Evolutionary conservation across 2,329 filamentous ascomycete genomes (phyloP).

Genomic region (Colletotrichum chrysophilum): DNA sequence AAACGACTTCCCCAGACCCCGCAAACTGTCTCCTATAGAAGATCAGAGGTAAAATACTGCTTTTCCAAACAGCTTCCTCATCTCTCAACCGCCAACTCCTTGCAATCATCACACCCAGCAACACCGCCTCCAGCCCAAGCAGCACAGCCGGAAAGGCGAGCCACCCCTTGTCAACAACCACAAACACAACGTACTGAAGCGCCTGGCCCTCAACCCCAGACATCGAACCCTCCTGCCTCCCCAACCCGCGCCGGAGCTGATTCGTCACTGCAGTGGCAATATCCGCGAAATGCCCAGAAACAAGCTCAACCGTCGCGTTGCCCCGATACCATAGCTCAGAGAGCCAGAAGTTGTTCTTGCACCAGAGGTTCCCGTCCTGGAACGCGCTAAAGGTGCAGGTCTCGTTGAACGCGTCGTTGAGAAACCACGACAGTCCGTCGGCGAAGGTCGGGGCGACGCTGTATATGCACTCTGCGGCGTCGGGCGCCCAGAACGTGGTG

Average conservation of each 20-base stretch:
- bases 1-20: fast-evolving
- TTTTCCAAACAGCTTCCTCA: neutral
- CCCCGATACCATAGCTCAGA: neutral
- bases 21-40: neutral
- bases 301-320: neutral
- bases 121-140: neutral
- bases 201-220: neutral
- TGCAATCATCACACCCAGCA: neutral
- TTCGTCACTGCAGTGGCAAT: neutral
- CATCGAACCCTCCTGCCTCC: neutral
- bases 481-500: neutral
- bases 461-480: neutral
- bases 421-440: neutral
- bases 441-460: neutral
- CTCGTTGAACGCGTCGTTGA: neutral
- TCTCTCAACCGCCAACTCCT: neutral
- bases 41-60: neutral
- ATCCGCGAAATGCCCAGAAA: neutral
- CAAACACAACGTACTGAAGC: neutral
- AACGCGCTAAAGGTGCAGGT: neutral
- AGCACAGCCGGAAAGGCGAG: neutral
- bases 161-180: neutral
- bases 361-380: neutral
- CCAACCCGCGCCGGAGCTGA: neutral
- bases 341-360: neutral